Conservation (phyloP, 2,329 filamentous ascomycete genomes). For the Pyricularia sp. region DNA sequence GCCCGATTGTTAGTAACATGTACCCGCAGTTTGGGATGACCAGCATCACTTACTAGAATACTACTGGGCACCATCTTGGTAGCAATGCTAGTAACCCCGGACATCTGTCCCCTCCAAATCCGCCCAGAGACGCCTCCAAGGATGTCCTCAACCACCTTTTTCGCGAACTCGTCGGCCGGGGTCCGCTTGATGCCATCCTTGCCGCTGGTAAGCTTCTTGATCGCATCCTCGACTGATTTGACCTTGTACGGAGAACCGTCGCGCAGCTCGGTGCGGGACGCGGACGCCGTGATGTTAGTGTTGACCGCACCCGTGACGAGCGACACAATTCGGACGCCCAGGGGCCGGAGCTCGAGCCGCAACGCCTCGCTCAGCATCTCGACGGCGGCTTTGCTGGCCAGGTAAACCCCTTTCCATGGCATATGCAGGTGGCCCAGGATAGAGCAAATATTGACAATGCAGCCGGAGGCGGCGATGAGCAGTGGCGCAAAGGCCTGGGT, state of each 20-base stretch:
- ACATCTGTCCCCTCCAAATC: conserved; percentile 17
- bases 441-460: conserved; percentile 15
- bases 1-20: neutral
- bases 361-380: conserved; percentile 12
- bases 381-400: conserved; percentile 18
- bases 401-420: conserved; percentile 17
- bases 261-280: conserved; percentile 11
- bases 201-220: conserved; percentile 12
- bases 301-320: conserved; percentile 17
- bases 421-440: conserved; percentile 17
- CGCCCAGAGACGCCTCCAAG: conserved; percentile 11
- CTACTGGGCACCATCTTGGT: conserved; percentile 18
- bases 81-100: conserved; percentile 15
- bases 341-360: conserved; percentile 17
- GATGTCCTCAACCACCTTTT: conserved; percentile 15
- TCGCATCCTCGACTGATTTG: conserved; percentile 13
- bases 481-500: conserved; percentile 19
- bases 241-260: conserved; percentile 15
- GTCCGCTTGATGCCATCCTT: conserved; percentile 10
- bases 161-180: conserved; percentile 16
- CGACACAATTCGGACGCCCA: conserved; percentile 18
- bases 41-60: conserved; percentile 13
- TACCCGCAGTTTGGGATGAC: neutral
- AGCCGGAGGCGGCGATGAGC: conserved; percentile 12
- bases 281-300: conserved; percentile 13